Conservation (phyloP, 2,329 filamentous ascomycete species). For the Drechslerella dactyloides region DNA sequence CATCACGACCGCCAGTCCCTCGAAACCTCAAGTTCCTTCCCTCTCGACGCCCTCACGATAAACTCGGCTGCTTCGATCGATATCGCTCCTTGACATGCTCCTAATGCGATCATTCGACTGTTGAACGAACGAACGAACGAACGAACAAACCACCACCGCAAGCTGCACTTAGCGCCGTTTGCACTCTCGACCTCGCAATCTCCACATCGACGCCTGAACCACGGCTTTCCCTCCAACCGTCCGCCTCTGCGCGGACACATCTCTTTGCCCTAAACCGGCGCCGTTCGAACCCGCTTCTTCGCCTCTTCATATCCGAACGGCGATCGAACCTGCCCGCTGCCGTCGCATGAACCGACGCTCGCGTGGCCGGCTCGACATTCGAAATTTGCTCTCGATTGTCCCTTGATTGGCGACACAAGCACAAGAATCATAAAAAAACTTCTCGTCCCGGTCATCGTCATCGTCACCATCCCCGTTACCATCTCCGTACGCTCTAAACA, state of each 20-base stretch:
- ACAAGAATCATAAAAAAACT: not conserved
- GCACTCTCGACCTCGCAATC: slow-evolving; percentile 10
- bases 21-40: too few species aligned
- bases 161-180: slow-evolving; percentile 6
- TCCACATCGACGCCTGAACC: slow-evolving; percentile 40
- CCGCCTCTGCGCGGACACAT: slow-evolving; percentile 30
- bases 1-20: not conserved
- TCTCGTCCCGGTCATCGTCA: not conserved
- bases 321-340: not conserved
- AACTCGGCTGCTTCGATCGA: too few species aligned
- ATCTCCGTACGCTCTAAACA: slow-evolving; percentile 1
- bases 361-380: not conserved
- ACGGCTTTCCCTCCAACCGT: slow-evolving; percentile 28
- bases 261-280: not conserved
- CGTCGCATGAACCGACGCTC: not conserved
- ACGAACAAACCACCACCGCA: not conserved
- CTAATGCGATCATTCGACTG: too few species aligned
- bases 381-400: not conserved
- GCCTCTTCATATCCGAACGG: not conserved
- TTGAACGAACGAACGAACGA: not conserved
- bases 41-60: too few species aligned
- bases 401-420: not conserved
- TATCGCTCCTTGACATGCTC: slow-evolving; percentile 1
- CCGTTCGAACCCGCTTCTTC: not conserved
- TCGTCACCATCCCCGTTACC: slow-evolving; percentile 1